A percentile compares a stretch with the other conserved stretches of the same genome.
Conservation (phyloP, 2,329 filamentous ascomycete species). For the Metarhizium album region DNA sequence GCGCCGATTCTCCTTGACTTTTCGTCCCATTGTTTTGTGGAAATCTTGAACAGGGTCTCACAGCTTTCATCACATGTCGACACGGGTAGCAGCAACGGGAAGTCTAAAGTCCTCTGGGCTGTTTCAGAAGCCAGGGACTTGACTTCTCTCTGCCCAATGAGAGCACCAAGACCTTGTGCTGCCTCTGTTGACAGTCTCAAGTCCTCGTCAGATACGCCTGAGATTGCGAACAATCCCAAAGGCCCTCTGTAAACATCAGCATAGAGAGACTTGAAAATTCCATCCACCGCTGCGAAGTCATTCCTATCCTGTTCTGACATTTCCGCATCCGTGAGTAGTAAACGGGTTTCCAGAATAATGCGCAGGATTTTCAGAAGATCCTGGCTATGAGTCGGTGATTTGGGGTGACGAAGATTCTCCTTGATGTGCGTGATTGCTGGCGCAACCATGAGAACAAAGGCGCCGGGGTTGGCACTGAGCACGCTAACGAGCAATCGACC, state of each 20-base stretch:
- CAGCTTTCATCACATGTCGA: constrained; percentile 28
- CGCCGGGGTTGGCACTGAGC: constrained; percentile 33
- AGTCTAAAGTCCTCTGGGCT: neutral
- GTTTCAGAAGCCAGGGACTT: neutral
- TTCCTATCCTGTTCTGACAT: constrained; percentile 25
- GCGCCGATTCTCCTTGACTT: constrained; percentile 12
- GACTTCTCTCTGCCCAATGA: constrained; percentile 28
- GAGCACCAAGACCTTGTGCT: constrained; percentile 33
- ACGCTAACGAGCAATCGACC: constrained; percentile 42
- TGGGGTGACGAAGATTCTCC: constrained; percentile 38
- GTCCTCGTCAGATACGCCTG: constrained; percentile 24
- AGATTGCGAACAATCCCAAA: constrained; percentile 20
- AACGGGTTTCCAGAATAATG: constrained; percentile 36
- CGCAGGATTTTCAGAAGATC: constrained; percentile 41
- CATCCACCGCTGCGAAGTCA: constrained; percentile 25
- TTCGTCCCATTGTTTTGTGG: constrained; percentile 14
- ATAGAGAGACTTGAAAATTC: constrained; percentile 30
- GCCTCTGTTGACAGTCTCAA: constrained; percentile 32
- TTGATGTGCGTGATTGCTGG: constrained; percentile 38
- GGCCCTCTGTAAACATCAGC: constrained; percentile 31
- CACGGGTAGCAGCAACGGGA: constrained; percentile 22
- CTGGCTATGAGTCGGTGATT: constrained; percentile 38
- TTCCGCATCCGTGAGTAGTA: constrained; percentile 24
- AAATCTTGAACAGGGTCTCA: constrained; percentile 21
- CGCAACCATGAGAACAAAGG: constrained; percentile 37